Evolutionary conservation across 1,139 yeast genomes (phyloP).

Genomic region (Magnusiomyces magnusii): DNA sequence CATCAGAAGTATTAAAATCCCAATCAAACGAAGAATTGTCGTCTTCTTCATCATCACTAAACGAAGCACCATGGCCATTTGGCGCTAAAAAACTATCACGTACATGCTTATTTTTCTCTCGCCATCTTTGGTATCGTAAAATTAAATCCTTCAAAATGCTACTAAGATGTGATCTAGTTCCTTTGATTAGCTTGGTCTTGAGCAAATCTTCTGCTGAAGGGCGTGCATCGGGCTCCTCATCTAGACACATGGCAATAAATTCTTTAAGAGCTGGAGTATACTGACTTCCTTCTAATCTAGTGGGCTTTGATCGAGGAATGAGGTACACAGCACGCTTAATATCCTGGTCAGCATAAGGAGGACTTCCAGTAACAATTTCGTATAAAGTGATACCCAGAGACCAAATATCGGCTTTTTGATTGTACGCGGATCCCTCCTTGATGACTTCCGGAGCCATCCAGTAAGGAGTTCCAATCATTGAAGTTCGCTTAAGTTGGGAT

Average conservation of each 20-base stretch:
- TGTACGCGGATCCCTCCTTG: slow-evolving; percentile 82
- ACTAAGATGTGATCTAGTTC: slow-evolving; percentile 54
- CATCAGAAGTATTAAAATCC: slow-evolving; percentile 70
- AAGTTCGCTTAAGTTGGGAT: slow-evolving; percentile 71
- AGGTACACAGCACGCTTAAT: slow-evolving; percentile 92
- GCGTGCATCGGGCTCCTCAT: slow-evolving; percentile 86
- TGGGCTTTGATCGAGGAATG: slow-evolving; percentile 89
- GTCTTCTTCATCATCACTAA: slow-evolving; percentile 26
- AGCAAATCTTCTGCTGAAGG: slow-evolving; percentile 79
- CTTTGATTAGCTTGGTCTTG: slow-evolving; percentile 63
- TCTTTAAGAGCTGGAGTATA: slow-evolving; percentile 74
- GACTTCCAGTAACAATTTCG: slow-evolving; percentile 95
- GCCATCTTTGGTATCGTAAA: slow-evolving; percentile 73
- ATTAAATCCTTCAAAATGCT: slow-evolving; percentile 63
- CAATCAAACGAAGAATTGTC: slow-evolving; percentile 62
- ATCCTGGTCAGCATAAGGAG: slow-evolving; percentile 94
- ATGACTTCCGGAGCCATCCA: slow-evolving; percentile 99
- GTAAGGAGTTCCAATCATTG: slow-evolving; percentile 98
- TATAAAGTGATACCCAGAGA: slow-evolving; percentile 88
- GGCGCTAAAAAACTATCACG: slow-evolving; percentile 26
- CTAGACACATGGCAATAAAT: slow-evolving; percentile 82
- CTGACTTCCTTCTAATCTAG: slow-evolving; percentile 85
- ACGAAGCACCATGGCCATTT: slow-evolving; percentile 24
- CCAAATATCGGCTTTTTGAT: slow-evolving; percentile 88
- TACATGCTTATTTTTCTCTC: slow-evolving; percentile 27